Evolutionary conservation across 208 protist species (phyloP), one percentile per base, ranked within the genome.

Genomic region (Wallacemonas sp.): DNA sequence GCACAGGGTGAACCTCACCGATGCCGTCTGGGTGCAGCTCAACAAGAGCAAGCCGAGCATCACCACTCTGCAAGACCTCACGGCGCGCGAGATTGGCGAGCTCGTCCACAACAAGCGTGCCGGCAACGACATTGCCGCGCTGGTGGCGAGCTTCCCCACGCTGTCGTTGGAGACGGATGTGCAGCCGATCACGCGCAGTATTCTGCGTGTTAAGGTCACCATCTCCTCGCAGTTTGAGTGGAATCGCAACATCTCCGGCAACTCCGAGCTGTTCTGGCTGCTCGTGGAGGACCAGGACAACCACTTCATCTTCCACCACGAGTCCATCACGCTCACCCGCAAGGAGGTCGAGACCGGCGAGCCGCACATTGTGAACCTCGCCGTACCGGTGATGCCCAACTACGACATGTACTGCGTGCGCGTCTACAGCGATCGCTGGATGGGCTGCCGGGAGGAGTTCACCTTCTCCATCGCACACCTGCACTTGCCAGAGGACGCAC

Each of bases 151-250:
- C 45, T 98, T 99, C 65, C 98, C 98, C 4, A 72, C 79, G 14
- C 66, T 99, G 12, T 77, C 85, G 20, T 68, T 99, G 29, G 69
- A 86, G 22, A 89, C 88, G 42, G 75, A 91, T 39, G 86, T 99
- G 42, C 97, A 99, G 77, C 99, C 99, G n/a, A 98, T 99, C 65
- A 99, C 99, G 2, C 81, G 92, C 7, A 92, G 84, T 20, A 97
- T 99, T 55, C 81, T 99, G 36, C 85, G 94, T 38, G 89, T 99
- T 10, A 86, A 93, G 68, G 79, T 99, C 12, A 92, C 71, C 25
- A 87, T 99, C 18, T 72, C 61, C 46, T 74, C 98, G 10, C 70
- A 81, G 41, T 99, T 99, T 77, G 48, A 78, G 54, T 99, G 98
- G 98, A 92, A 86, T 68, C 88, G 91, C 28, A 74, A 93, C 10